A percentile compares a stretch with the other conserved stretches of the same genome.
Evolutionary conservation across 1,139 yeast species (phyloP).

Genomic region (Scheffersomyces illinoinensis): DNA sequence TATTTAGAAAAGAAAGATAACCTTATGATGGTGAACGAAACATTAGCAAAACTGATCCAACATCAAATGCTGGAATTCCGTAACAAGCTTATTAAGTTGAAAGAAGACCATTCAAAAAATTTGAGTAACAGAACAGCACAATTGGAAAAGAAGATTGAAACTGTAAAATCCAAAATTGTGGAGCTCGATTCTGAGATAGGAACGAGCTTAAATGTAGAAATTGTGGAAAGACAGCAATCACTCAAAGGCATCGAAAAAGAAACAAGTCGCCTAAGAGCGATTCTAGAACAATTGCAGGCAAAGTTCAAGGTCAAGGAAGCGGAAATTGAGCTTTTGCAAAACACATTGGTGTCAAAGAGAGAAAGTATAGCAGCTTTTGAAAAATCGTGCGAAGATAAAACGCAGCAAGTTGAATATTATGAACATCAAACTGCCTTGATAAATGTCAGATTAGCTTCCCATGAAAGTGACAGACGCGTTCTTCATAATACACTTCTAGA

Average conservation of each 20-base stretch:
- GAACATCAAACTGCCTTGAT: constrained; percentile 16
- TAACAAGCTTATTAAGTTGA: constrained; percentile 25
- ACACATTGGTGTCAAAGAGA: constrained; percentile 11
- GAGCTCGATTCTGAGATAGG: constrained; percentile 6
- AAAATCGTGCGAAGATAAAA: constrained; percentile 2
- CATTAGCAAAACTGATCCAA: constrained; percentile 13
- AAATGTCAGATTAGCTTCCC: constrained; percentile 21
- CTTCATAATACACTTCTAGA: constrained; percentile 81
- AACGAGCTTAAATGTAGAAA: not conserved
- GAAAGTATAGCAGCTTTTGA: constrained; percentile 8
- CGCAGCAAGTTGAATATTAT: constrained; percentile 5
- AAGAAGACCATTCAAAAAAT: constrained; percentile 25
- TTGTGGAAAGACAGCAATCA: constrained; percentile 2
- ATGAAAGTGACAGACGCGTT: constrained; percentile 50
- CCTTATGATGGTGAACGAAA: constrained; percentile 14
- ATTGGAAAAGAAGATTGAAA: constrained; percentile 21
- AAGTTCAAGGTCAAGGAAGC: constrained; percentile 17
- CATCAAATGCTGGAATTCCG: constrained; percentile 21
- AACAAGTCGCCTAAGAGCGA: constrained; percentile 4
- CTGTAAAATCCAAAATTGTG: constrained; percentile 15
- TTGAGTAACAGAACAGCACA: constrained; percentile 17
- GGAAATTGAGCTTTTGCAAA: constrained; percentile 21
- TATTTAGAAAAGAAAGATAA: constrained; percentile 24
- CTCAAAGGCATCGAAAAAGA: constrained; percentile 5
- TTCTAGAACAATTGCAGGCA: constrained; percentile 10